Evolutionary conservation across 495 filamentous ascomycete genomes (phyloP).

Genomic region (Aspergillus asperescens): DNA sequence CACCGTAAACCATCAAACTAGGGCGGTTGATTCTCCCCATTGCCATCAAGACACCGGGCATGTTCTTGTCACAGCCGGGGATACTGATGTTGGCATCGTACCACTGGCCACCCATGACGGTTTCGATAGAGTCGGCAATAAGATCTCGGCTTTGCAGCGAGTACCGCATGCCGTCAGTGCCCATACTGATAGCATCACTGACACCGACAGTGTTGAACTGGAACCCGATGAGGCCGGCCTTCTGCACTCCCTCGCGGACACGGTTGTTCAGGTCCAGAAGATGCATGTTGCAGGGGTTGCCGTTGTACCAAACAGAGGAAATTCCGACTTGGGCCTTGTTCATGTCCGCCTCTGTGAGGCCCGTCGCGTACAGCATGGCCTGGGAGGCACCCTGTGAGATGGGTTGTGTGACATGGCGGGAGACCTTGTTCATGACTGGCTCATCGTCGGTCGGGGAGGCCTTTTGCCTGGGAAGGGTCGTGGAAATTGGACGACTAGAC

Average conservation of each 20-base stretch:
- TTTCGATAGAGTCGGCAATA: slow-evolving; percentile 97
- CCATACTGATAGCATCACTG: slow-evolving; percentile 59
- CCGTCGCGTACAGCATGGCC: slow-evolving; percentile 97
- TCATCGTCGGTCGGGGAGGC: slow-evolving; percentile 32
- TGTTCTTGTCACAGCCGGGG: slow-evolving; percentile 99
- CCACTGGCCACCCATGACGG: slow-evolving; percentile 98
- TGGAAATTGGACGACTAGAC: slow-evolving; percentile 44
- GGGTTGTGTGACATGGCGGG: slow-evolving; percentile 80
- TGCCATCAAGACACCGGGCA: slow-evolving; percentile 97
- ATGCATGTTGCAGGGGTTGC: slow-evolving; percentile 99
- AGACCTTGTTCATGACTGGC: slow-evolving; percentile 69
- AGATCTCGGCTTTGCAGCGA: slow-evolving; percentile 90
- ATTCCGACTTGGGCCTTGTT: slow-evolving; percentile 95
- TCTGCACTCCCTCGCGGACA: slow-evolving; percentile 79
- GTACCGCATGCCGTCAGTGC: slow-evolving; percentile 78
- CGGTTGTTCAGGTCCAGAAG: slow-evolving; percentile 78
- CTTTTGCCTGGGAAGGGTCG: slow-evolving; percentile 40
- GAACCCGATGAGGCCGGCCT: slow-evolving; percentile 71
- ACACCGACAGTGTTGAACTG: slow-evolving; percentile 99
- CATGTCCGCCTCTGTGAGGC: slow-evolving; percentile 77
- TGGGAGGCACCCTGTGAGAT: slow-evolving; percentile 97
- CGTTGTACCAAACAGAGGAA: slow-evolving; percentile 81
- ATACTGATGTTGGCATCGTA: slow-evolving; percentile 98
- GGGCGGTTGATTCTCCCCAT: slow-evolving; percentile 95
- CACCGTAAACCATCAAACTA: slow-evolving; percentile 94